Evolutionary conservation across 2,329 filamentous ascomycete species (phyloP).

Genomic region (Xylariaceae sp.): DNA sequence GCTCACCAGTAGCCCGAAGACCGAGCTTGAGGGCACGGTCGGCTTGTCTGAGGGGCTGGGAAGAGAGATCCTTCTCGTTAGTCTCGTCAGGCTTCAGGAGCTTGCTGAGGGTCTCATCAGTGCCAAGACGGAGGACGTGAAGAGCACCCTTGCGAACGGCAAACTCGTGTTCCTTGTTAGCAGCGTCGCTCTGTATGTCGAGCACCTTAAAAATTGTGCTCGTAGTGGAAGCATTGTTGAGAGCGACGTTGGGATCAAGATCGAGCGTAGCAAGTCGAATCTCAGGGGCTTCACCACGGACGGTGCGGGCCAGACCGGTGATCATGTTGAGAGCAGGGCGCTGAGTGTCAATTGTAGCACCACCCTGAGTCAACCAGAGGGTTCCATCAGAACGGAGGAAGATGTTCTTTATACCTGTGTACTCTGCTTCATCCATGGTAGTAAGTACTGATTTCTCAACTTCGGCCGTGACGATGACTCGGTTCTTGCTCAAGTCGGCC

Average conservation of each 20-base stretch:
- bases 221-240: conserved; percentile 29
- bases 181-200: conserved; percentile 23
- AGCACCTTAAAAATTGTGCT: conserved; percentile 32
- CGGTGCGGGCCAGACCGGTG: conserved; percentile 40
- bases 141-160: conserved; percentile 25
- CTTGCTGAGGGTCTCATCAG: conserved; percentile 25
- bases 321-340: conserved; percentile 38
- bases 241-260: conserved; percentile 36
- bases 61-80: conserved; percentile 20
- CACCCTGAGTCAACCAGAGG: conserved; percentile 27
- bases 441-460: conserved; percentile 28
- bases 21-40: conserved; percentile 26
- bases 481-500: conserved; percentile 23
- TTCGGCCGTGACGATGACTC: conserved; percentile 27
- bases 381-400: conserved; percentile 26
- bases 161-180: conserved; percentile 27
- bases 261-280: conserved; percentile 43
- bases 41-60: conserved; percentile 26
- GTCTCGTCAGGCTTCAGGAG: conserved; percentile 25
- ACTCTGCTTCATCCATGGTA: conserved; percentile 22
- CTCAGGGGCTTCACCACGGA: conserved; percentile 42
- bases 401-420: conserved; percentile 26
- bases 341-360: conserved; percentile 24
- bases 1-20: conserved; percentile 27
- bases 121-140: conserved; percentile 23